These are phyloP conservation scores for Monosporascus ibericus DNA, from an alignment of 2,329 filamentous ascomycete species.

Conservation along the genomic window DNA sequence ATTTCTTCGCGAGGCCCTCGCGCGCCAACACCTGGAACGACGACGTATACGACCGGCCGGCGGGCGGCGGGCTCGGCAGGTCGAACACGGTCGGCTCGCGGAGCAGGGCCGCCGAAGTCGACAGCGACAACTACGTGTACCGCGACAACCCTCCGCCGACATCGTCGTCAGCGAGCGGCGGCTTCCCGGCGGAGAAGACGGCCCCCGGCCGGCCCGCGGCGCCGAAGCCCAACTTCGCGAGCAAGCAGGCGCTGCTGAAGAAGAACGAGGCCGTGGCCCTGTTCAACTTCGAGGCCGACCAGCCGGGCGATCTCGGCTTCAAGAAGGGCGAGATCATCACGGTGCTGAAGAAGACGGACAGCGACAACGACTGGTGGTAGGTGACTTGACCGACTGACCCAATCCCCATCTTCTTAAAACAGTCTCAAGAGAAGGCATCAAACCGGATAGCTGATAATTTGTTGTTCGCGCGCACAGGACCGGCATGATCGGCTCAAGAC, in stretches of 20 bases:
- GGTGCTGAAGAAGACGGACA: slow-evolving; percentile 89
- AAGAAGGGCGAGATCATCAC: slow-evolving; percentile 97
- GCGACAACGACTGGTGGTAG: slow-evolving; percentile 90
- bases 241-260: slow-evolving; percentile 49
- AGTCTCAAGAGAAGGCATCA: too few relatives aligned
- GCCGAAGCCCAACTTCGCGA: slow-evolving; percentile 78
- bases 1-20: slow-evolving; percentile 45
- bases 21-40: slow-evolving; percentile 70
- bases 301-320: slow-evolving; percentile 87
- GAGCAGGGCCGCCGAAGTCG: slow-evolving; percentile 16
- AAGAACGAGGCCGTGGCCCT: slow-evolving; percentile 83
- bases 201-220: slow-evolving; percentile 71
- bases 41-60: slow-evolving; percentile 62
- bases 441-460: not conserved
- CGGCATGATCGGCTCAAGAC: slow-evolving; percentile 74
- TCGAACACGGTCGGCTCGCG: slow-evolving; percentile 44
- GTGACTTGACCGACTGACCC: slow-evolving; percentile 24
- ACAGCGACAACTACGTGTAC: slow-evolving; percentile 42
- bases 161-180: slow-evolving; percentile 41
- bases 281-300: slow-evolving; percentile 91
- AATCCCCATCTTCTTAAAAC: not conserved
- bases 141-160: slow-evolving; percentile 24
- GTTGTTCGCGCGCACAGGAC: slow-evolving; percentile 51
- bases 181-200: slow-evolving; percentile 37
- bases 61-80: slow-evolving; percentile 34